These are phyloP conservation scores for Kwoniella mangroviensis DNA, from an alignment of 768 basidiomycete species.

Conservation along the genomic window DNA sequence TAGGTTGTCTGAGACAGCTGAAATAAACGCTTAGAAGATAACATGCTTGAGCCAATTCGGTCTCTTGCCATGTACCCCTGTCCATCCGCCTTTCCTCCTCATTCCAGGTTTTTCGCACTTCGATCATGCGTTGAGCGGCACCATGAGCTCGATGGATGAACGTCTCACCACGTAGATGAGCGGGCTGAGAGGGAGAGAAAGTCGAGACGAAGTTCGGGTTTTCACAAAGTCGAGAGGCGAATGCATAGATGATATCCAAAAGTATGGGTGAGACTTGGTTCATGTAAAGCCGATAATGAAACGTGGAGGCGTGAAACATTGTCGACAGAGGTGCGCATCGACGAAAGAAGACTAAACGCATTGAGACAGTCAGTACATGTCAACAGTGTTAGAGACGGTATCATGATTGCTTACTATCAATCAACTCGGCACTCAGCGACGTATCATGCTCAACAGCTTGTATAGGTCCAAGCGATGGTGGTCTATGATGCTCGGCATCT, in stretches of 20 bases:
- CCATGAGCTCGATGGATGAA: conserved; percentile 47
- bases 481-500: conserved; percentile 12
- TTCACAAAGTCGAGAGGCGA: conserved; percentile 43
- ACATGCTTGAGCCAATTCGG: conserved; percentile 49
- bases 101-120: conserved; percentile 25
- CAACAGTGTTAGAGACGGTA: too few relatives aligned
- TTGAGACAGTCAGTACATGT: neutral
- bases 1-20: conserved; percentile 38
- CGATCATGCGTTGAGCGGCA: conserved; percentile 31
- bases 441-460: conserved; percentile 48
- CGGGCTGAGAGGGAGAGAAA: conserved; percentile 31
- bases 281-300: conserved; percentile 52
- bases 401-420: conserved; percentile 42
- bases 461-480: conserved; percentile 25
- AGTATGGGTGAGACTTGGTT: conserved; percentile 43
- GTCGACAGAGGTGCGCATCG: conserved; percentile 42
- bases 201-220: conserved; percentile 35
- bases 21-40: conserved; percentile 46
- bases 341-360: conserved; percentile 47
- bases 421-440: conserved; percentile 46
- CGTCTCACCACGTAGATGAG: conserved; percentile 44
- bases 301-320: conserved; percentile 56
- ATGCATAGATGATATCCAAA: conserved; percentile 53
- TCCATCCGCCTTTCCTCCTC: conserved; percentile 31
- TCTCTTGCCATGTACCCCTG: conserved; percentile 51